Conservation (phyloP, 176 grass and related monocot genomes). For the Panicum miliaceum region DNA sequence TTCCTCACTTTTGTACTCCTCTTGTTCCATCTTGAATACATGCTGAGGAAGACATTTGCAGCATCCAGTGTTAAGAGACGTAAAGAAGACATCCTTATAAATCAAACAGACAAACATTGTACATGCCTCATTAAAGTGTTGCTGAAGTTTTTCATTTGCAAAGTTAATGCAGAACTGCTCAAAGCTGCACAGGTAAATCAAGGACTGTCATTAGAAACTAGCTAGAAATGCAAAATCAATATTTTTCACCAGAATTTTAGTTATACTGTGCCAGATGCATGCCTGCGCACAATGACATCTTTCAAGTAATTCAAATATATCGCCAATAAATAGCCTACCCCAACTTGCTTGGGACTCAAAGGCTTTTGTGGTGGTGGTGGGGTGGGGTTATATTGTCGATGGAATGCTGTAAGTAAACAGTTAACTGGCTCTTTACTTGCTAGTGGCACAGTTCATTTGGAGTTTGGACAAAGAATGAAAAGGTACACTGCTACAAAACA, state of each 20-base stretch:
- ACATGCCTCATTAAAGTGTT: slow-evolving; percentile 95
- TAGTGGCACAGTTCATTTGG: neutral
- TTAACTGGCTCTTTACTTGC: neutral
- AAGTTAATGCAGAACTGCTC: slow-evolving; percentile 99
- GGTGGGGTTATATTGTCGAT: neutral
- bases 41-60: slow-evolving; percentile 66
- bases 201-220: neutral
- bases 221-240: slow-evolving; percentile 8
- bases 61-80: slow-evolving; percentile 30
- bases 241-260: neutral
- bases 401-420: slow-evolving; percentile 15
- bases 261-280: slow-evolving; percentile 11
- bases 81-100: slow-evolving; percentile 10
- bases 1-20: slow-evolving; percentile 94
- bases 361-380: neutral
- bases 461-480: neutral
- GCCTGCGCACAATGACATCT: neutral
- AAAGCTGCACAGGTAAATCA: slow-evolving; percentile 68
- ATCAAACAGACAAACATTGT: neutral
- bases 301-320: slow-evolving; percentile 8
- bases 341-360: neutral
- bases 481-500: neutral
- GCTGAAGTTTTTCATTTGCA: slow-evolving; percentile 99
- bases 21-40: slow-evolving; percentile 99
- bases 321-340: neutral